Evolutionary conservation across 2,329 filamentous ascomycete genomes (phyloP).

Genomic region (Penicillium crustosum): DNA sequence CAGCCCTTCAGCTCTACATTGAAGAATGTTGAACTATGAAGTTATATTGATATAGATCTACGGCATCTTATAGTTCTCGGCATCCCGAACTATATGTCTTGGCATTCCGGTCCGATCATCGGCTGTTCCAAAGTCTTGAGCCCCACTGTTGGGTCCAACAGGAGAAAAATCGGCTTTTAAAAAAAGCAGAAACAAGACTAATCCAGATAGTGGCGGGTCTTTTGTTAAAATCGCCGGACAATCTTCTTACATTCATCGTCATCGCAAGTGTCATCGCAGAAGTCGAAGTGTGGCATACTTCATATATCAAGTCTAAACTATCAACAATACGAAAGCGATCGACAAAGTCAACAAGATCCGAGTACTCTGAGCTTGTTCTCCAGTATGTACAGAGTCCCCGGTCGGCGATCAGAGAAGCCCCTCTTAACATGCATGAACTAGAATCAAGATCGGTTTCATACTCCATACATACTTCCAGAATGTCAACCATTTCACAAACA

Average conservation of each 20-base stretch:
- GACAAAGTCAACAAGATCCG: not conserved
- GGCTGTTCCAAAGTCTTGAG: constrained; percentile 12
- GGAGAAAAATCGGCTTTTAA: constrained; percentile 15
- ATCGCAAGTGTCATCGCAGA: not conserved
- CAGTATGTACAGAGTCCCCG: not conserved
- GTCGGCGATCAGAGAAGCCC: not conserved
- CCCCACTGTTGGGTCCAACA: constrained; percentile 20
- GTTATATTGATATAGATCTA: not conserved
- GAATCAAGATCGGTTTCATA: not conserved
- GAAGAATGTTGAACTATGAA: not conserved
- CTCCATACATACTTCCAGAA: constrained; percentile 5
- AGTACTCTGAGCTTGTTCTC: not conserved
- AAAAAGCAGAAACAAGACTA: not conserved
- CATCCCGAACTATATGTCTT: constrained; percentile 9
- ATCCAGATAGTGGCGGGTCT: not conserved
- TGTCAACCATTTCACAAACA: constrained; percentile 13
- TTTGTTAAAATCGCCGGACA: not conserved
- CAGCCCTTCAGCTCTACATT: too few species aligned
- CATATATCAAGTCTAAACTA: not conserved
- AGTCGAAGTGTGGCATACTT: not conserved
- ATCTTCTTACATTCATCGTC: not conserved
- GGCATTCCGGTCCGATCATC: constrained; percentile 26
- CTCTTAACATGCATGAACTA: not conserved
- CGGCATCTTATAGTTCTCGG: constrained; percentile 1
- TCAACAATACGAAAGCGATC: not conserved